Percentiles rank a stretch among this genome's conserved stretches.
Evolutionary conservation across 2,329 filamentous ascomycete species (phyloP).

Genomic region (Fusarium avenaceum): DNA sequence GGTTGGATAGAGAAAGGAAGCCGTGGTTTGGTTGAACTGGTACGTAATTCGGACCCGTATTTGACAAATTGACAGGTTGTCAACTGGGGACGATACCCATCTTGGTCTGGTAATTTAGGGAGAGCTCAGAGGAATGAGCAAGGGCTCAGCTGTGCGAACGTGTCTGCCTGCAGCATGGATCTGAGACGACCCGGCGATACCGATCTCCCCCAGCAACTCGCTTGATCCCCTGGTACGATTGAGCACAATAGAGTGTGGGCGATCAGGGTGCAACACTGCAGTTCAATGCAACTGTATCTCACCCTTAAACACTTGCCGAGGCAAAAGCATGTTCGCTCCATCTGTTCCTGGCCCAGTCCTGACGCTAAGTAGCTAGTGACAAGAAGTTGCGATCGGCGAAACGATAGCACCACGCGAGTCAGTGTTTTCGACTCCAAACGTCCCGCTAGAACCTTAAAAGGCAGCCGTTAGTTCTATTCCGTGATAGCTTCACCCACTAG

Average conservation of each 20-base stretch:
- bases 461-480: not conserved
- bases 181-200: conserved; percentile 1
- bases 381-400: conserved; percentile 6
- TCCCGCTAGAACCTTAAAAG: conserved; percentile 1
- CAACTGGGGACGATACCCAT: not conserved
- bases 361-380: not conserved
- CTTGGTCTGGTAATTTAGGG: not conserved
- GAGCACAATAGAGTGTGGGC: conserved; percentile 28
- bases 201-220: conserved; percentile 1
- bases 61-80: not conserved
- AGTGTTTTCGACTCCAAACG: conserved; percentile 11
- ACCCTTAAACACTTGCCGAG: not conserved
- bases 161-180: conserved; percentile 34
- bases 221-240: conserved; percentile 5
- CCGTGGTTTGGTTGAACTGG: not conserved
- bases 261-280: not conserved
- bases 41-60: conserved; percentile 13
- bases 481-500: conserved; percentile 8
- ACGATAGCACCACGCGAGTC: conserved; percentile 18
- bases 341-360: not conserved
- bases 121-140: not conserved
- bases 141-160: conserved; percentile 1
- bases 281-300: not conserved
- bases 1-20: not conserved
- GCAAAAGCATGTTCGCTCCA: not conserved